phyloP scores from a whole-genome alignment of 2,329 filamentous ascomycete species.

The Exophiala sideris region DNA sequence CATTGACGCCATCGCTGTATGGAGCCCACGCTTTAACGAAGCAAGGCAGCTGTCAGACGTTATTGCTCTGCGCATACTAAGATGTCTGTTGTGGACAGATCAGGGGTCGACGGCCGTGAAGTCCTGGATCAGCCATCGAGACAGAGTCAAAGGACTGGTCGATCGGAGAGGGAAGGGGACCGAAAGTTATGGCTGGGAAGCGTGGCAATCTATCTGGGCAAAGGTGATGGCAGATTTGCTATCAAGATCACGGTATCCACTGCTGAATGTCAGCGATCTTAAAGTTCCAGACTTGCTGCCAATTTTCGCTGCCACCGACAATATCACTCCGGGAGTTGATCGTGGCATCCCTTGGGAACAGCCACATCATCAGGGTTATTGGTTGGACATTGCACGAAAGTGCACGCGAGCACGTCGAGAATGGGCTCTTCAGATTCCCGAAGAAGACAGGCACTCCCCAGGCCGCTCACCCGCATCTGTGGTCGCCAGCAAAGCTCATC shows the following conservation, averaged over 20 bases:
- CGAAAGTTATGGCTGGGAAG: conserved; percentile 86
- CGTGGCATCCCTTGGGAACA: conserved; percentile 56
- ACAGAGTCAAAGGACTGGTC: conserved; percentile 70
- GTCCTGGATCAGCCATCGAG: conserved; percentile 74
- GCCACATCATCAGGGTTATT: conserved; percentile 62
- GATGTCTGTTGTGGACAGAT: conserved; percentile 76
- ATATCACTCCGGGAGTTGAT: conserved; percentile 47
- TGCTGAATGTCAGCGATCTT: conserved; percentile 29
- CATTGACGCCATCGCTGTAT: conserved; percentile 82
- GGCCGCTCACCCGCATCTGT: conserved; percentile 55
- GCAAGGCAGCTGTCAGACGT: conserved; percentile 82
- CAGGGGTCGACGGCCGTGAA: conserved; percentile 76
- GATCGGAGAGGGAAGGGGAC: conserved; percentile 82
- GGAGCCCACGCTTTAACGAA: conserved; percentile 88
- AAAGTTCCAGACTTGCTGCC: conserved; percentile 30
- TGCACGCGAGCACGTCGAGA: conserved; percentile 50
- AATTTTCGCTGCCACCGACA: conserved; percentile 48
- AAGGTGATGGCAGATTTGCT: conserved; percentile 60
- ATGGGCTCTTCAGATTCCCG: conserved; percentile 54
- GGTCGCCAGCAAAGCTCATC: conserved; percentile 50
- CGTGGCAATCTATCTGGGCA: conserved; percentile 80
- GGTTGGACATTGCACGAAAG: conserved; percentile 53
- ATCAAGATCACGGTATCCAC: conserved; percentile 49
- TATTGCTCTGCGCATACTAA: conserved; percentile 73
- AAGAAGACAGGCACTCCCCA: conserved; percentile 56